These are phyloP conservation scores for Xylariales sp. DNA, from an alignment of 2,329 filamentous ascomycete species.

Conservation along the genomic window DNA sequence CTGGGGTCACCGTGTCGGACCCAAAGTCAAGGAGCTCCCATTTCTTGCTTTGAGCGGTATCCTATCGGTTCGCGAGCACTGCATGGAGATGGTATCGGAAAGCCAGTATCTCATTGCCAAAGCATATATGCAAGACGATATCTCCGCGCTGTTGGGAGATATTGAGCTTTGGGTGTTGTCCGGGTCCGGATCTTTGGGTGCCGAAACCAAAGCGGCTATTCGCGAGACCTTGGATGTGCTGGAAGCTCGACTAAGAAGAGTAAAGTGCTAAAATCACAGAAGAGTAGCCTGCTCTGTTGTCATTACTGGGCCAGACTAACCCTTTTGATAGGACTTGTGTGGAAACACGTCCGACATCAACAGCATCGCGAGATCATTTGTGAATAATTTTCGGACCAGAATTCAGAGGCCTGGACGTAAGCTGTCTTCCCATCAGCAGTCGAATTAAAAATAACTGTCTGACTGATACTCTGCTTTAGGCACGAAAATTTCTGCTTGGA, in stretches of 20 bases:
- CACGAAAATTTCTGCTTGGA: background rate
- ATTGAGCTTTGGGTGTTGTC: constrained; percentile 40
- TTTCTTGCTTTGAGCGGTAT: constrained; percentile 38
- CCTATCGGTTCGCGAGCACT: constrained; percentile 33
- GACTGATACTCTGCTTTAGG: background rate
- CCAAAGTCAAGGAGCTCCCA: constrained; percentile 19
- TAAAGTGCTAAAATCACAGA: constrained; percentile 5
- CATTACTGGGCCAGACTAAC: background rate
- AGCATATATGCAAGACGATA: constrained; percentile 33
- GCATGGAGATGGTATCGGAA: constrained; percentile 38
- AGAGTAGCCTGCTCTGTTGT: no score
- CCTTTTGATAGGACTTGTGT: background rate
- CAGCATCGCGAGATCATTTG: constrained; percentile 7
- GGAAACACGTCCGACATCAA: constrained; percentile 8
- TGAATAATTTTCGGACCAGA: no score
- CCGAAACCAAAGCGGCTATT: constrained; percentile 30
- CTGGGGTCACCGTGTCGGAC: constrained; percentile 27
- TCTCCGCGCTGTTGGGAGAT: constrained; percentile 35
- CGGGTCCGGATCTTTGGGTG: constrained; percentile 30
- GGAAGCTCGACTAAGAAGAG: constrained; percentile 19
- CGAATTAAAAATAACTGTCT: background rate
- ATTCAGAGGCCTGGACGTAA: no score
- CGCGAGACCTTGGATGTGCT: constrained; percentile 25
- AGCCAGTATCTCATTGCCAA: constrained; percentile 31
- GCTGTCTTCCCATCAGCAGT: no score